Evolutionary conservation across 352 stramenopile genomes (phyloP).

Genomic region (Pythium folliculosum): DNA sequence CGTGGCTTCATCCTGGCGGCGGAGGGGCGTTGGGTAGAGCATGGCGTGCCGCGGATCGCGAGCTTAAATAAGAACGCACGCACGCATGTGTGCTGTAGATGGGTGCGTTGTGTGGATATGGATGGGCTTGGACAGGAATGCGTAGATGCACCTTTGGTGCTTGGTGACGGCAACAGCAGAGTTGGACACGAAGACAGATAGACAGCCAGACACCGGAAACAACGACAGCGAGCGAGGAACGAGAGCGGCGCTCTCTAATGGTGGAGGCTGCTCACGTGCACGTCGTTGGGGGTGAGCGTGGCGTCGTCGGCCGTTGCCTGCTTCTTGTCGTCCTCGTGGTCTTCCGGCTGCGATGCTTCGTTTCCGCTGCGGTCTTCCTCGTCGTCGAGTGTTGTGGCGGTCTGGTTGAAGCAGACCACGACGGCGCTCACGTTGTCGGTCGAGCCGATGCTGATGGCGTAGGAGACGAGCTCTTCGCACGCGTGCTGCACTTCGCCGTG

Average conservation of each 20-base stretch:
- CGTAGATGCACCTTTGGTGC: not conserved
- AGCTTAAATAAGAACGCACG: slow-evolving; percentile 16
- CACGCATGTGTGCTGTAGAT: not conserved
- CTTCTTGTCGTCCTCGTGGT: slow-evolving; percentile 15
- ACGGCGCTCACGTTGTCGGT: slow-evolving; percentile 85
- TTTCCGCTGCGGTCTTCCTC: too few relatives aligned
- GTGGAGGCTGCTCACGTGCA: not conserved
- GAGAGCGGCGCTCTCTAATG: not conserved
- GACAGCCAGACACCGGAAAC: not conserved
- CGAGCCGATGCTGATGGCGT: slow-evolving; percentile 78
- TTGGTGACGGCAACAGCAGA: not conserved
- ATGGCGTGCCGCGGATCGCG: not conserved
- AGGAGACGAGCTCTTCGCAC: slow-evolving; percentile 80
- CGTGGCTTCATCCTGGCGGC: not conserved
- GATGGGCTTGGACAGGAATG: slow-evolving; percentile 1
- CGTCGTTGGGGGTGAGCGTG: not conserved
- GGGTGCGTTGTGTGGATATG: not conserved
- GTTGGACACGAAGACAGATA: not conserved
- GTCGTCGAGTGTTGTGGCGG: slow-evolving; percentile 28
- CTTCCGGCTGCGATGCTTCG: too few relatives aligned
- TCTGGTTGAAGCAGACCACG: slow-evolving; percentile 79
- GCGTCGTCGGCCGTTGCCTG: not conserved
- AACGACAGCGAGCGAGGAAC: not conserved
- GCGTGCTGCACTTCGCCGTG: slow-evolving; percentile 78
- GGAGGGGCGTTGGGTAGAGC: not conserved